Base-by-base conservation (phyloP, 2,329 filamentous ascomycete genomes). In the Aspergillus pseudoglaucus region DNA sequence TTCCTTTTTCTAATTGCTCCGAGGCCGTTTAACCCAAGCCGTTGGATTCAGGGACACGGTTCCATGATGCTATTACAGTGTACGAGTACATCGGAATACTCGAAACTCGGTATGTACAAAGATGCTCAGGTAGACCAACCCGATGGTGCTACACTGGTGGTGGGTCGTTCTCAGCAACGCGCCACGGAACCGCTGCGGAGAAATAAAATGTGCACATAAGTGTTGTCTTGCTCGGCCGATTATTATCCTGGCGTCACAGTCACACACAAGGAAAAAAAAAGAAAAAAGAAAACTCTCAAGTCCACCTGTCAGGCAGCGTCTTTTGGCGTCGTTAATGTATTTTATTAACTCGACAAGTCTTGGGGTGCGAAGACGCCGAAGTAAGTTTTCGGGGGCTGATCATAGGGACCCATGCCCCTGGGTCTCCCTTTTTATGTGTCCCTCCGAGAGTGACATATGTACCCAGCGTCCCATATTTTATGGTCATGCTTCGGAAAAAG, bases 341-440 rank as follows among this genome's bases (percentile, higher is more conserved):
- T 10, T 39, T 39, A 12, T 39, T 10, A 8, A 39, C 37, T 6
- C 37, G 17, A 39, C 17, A 20, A 1, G 10, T 18, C 37, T 20
- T 39, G 17, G 17, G 17, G n/a, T 18, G 37, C 15, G 15, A 39
- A n/a, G 22, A 30, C 30, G 15, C 17, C 23, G 42, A 20, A 44
- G 14, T 18, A 23, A n/a, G 25, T 33, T 17, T 42, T 18, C 22
- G 22, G 22, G 14, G 40, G 40, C 22, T 33, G 42, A 23, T 39
- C 43, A 50, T 47, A 44, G 43, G 18, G 47, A 46, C 30, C 51
- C 51, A 42, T 51, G 46, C 39, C 33, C 33, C 33, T 39, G 48
- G 50, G 42, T 42, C 43, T 22, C 20, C 22, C 42, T 2, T 14
- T 35, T 32, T 42, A 25, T 25, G 5, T 38, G 22, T 20, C 18